Evolutionary conservation across 345 rosid genomes (phyloP).

Genomic region (Brassica cretica): DNA sequence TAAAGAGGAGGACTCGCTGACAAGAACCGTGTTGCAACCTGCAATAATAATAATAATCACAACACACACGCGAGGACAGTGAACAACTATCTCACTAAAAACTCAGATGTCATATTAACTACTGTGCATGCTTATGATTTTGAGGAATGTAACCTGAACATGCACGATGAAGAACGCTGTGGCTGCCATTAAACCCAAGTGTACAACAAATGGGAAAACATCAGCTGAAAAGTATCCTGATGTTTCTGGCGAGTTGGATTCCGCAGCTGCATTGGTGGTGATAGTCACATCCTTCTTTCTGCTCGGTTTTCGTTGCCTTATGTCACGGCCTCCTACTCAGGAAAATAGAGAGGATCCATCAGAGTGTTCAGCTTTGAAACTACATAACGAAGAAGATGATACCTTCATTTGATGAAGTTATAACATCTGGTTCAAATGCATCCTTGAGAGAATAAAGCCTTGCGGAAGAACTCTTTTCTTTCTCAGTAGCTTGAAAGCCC

Average conservation of each 20-base stretch:
- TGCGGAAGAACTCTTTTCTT: constrained; percentile 45
- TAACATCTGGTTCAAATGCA: constrained; percentile 26
- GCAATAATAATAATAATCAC: constrained; percentile 40
- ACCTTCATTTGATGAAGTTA: constrained; percentile 21
- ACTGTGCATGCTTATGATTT: too few species aligned
- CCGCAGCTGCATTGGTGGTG: constrained; percentile 6
- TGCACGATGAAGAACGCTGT: constrained; percentile 88
- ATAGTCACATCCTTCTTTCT: constrained; percentile 34
- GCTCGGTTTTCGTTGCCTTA: constrained; percentile 57
- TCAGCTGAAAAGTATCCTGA: constrained; percentile 49
- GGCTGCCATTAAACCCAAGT: constrained; percentile 68
- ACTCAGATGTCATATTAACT: not conserved
- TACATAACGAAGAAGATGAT: not conserved
- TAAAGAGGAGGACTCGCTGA: constrained; percentile 85
- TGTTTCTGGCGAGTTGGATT: constrained; percentile 37
- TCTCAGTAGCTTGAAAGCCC: constrained; percentile 60
- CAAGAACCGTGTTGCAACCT: constrained; percentile 91
- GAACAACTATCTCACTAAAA: constrained; percentile 17
- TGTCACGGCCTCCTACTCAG: constrained; percentile 45
- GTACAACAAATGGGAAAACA: constrained; percentile 67
- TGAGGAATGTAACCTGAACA: constrained; percentile 65
- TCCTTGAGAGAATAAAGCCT: constrained; percentile 38
- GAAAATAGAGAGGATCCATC: not conserved
- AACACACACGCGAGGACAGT: not conserved
- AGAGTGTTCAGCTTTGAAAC: not conserved